These are phyloP conservation scores for Macrocybe gigantea DNA, from an alignment of 768 basidiomycete species.

Conservation along the genomic window DNA sequence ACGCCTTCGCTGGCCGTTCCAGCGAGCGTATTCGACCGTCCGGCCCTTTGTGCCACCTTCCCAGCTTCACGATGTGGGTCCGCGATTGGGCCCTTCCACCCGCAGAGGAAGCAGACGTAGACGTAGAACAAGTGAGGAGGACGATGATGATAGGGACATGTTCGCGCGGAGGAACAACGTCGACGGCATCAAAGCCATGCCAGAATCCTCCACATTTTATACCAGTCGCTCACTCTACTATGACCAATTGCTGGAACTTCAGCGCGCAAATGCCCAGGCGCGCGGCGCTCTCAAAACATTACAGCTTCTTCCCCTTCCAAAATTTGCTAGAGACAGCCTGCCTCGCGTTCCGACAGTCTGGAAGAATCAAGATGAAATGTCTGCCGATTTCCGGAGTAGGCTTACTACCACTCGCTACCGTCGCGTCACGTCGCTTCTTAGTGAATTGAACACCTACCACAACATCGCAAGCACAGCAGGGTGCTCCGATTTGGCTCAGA, in stretches of 20 bases:
- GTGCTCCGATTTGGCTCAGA: conserved; percentile 45
- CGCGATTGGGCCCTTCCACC: background rate
- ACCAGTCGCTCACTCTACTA: conserved; percentile 73
- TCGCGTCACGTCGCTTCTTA: conserved; percentile 52
- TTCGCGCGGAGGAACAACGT: conserved; percentile 8
- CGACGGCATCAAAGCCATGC: conserved; percentile 23
- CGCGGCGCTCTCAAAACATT: conserved; percentile 54
- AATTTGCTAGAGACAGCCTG: conserved; percentile 54
- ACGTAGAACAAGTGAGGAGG: conserved; percentile 11
- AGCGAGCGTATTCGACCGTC: conserved; percentile 15
- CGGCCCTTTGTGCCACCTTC: conserved; percentile 30
- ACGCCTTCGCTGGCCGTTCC: conserved; percentile 14
- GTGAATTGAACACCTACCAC: conserved; percentile 58
- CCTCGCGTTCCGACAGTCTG: conserved; percentile 60
- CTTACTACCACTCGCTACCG: conserved; percentile 72
- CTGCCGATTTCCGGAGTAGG: conserved; percentile 44
- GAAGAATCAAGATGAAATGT: conserved; percentile 61
- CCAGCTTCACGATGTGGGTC: conserved; percentile 17
- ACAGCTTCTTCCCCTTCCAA: conserved; percentile 76
- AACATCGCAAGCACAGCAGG: conserved; percentile 57
- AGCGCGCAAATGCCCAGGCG: conserved; percentile 53
- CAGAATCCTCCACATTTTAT: conserved; percentile 77
- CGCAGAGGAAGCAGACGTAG: conserved; percentile 10
- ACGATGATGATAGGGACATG: conserved; percentile 3
- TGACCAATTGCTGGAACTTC: conserved; percentile 63